These are phyloP conservation scores for Pseudocercospora eumusae DNA, from an alignment of 2,329 filamentous ascomycete genomes.

Conservation along the genomic window DNA sequence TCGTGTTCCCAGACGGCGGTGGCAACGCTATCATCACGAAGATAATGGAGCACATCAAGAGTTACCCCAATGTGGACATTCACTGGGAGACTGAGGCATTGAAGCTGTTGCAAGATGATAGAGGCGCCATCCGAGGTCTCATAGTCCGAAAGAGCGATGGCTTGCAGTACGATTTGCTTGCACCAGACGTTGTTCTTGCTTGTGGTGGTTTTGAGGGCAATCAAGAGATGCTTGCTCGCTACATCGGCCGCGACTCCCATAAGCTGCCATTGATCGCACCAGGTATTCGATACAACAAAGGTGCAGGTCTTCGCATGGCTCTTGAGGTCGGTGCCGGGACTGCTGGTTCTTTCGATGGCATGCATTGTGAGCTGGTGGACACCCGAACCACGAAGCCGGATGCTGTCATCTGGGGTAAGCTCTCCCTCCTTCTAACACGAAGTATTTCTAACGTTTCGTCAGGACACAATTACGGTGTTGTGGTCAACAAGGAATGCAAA, in stretches of 20 bases:
- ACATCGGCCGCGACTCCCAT: constrained; percentile 44
- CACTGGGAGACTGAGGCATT: constrained; percentile 45
- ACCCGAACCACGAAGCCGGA: constrained; percentile 46
- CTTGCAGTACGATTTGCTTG: constrained; percentile 39
- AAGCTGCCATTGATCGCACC: constrained; percentile 47
- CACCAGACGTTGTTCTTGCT: constrained; percentile 43
- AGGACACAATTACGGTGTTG: constrained; percentile 48
- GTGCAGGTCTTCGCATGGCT: constrained; percentile 45
- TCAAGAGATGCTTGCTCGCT: constrained; percentile 46
- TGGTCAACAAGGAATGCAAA: constrained; percentile 46
- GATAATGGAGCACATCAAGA: constrained; percentile 42
- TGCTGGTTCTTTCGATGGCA: constrained; percentile 46
- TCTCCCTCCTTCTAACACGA: background rate
- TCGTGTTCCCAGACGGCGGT: constrained; percentile 46
- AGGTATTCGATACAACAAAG: constrained; percentile 46
- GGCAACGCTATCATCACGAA: constrained; percentile 44
- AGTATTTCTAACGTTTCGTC: constrained; percentile 3
- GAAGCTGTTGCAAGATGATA: constrained; percentile 40
- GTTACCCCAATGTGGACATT: constrained; percentile 41
- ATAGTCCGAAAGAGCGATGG: constrained; percentile 45
- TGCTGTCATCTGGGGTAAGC: constrained; percentile 42
- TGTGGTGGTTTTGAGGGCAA: constrained; percentile 49
- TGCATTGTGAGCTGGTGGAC: constrained; percentile 49
- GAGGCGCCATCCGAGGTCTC: constrained; percentile 42
- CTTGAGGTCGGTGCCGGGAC: constrained; percentile 46